A percentile compares a stretch with the other conserved stretches of the same genome.
phyloP scores from a whole-genome alignment of 371 early-diverging fungal species.

The Syncephalis plumigaleata region DNA sequence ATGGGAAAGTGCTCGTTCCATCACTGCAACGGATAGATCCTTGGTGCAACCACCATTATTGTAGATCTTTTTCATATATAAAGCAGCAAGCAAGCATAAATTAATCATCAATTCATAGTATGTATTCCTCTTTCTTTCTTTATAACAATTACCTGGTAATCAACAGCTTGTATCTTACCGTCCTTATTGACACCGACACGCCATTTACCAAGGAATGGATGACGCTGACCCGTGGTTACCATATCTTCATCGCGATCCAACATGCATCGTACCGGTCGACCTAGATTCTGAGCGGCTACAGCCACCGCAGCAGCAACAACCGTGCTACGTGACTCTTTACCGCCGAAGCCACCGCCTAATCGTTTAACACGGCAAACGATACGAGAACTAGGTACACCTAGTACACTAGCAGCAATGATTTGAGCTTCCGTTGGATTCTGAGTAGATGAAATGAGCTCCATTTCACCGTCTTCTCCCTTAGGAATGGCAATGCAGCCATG shows the following conservation, averaged over 20 bases:
- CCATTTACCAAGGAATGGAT: constrained; percentile 56
- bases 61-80: too few relatives aligned
- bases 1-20: constrained; percentile 51
- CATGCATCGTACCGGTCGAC: constrained; percentile 42
- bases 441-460: constrained; percentile 47
- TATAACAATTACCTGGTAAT: constrained; percentile 10
- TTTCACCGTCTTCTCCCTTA: constrained; percentile 45
- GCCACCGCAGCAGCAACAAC: constrained; percentile 29
- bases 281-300: constrained; percentile 38
- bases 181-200: constrained; percentile 38
- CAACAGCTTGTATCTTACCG: constrained; percentile 39
- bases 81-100: too few relatives aligned
- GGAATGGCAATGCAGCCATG: constrained; percentile 42
- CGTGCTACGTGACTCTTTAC: constrained; percentile 52
- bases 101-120: constrained; percentile 1
- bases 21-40: constrained; percentile 44
- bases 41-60: constrained; percentile 58
- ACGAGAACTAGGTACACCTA: constrained; percentile 41
- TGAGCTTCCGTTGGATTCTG: constrained; percentile 57
- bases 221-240: constrained; percentile 48
- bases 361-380: constrained; percentile 47
- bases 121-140: background rate
- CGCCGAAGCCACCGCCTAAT: constrained; percentile 69
- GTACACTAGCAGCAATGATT: constrained; percentile 28
- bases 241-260: constrained; percentile 67